Percentiles rank a stretch among this genome's conserved stretches.
Evolutionary conservation across 805 yeast species (phyloP).

Genomic region (Candida suzukii): DNA sequence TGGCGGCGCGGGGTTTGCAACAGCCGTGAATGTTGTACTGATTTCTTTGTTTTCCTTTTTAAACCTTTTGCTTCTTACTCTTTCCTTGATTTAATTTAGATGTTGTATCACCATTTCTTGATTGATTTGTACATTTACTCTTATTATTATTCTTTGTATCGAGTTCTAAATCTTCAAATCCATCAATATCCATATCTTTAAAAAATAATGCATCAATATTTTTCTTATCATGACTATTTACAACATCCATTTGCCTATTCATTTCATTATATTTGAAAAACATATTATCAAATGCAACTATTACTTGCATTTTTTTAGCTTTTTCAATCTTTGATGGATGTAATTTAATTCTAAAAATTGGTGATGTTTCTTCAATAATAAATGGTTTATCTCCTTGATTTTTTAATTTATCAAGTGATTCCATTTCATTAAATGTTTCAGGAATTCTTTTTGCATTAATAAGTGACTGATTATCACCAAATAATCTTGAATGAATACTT

Average conservation of each 20-base stretch:
- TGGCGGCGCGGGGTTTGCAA: no score
- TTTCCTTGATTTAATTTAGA: no score
- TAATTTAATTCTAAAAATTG: constrained; percentile 13
- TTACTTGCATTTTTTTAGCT: constrained; percentile 20
- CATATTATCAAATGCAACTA: constrained; percentile 66
- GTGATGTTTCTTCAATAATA: constrained; percentile 14
- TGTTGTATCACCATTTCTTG: no score
- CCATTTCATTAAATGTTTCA: no score
- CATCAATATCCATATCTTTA: constrained; percentile 16
- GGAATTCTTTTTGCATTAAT: no score
- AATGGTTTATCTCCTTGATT: neutral
- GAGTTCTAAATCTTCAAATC: neutral
- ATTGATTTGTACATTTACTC: constrained; percentile 2
- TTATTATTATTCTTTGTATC: neutral
- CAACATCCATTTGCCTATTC: constrained; percentile 22
- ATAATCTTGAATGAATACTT: constrained; percentile 16
- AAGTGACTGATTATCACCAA: neutral
- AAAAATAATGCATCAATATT: constrained; percentile 9
- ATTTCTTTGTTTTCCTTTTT: no score
- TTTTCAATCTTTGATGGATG: constrained; percentile 15
- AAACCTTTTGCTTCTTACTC: no score
- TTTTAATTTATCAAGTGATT: neutral
- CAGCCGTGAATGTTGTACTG: no score
- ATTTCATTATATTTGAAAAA: constrained; percentile 38
- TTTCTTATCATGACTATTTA: constrained; percentile 20